Base-by-base conservation (phyloP, 768 basidiomycete genomes). In the Boletus eberwhitei region DNA sequence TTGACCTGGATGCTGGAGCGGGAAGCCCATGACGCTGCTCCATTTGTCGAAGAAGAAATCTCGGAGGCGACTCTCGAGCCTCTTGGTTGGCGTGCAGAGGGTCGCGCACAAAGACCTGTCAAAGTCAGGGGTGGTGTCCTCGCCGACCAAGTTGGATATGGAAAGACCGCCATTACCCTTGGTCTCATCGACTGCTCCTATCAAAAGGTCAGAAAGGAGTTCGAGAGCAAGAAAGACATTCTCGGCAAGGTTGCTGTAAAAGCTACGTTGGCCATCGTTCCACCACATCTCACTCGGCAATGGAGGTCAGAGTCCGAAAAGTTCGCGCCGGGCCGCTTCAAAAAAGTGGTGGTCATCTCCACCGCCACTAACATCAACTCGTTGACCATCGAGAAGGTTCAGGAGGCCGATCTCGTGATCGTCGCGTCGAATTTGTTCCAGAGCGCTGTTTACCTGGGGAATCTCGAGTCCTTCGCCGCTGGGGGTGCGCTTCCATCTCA, bases 71-170 rank as follows among this genome's bases (percentile, higher is more conserved):
- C 90, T 43, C 76, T 95, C 4, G 87, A 85, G 55, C 85, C 92
- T 48, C 74, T 97, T 13, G 90, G 92, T 8, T 98, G 95, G 95
- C 80, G 93, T 60, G 92, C 91, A n/a, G 93, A 97, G 70, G 94
- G 90, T 38, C 86, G 90, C 39, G 93, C 90, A 4, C 84, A 89
- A 60, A 74, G 93, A 34, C 82, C 87, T 1, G 79, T 91, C 48
- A 79, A 73, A 55, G 74, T 97, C 39, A 80, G 90, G 51, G 94
- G 95, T 17, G 94, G 95, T 12, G 94, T 97, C 45, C 82, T 97
- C 42, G 94, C 94, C 13, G 95, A 98, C 64, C 88, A 95, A 74
- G 95, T 98, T 56, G 95, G 95, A 48, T 98, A 98, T 65, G 95
- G 95, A 17, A 98, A 98, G 74, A 98, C 95, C 0, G 94, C 93